phyloP scores from a whole-genome alignment of 495 filamentous ascomycete species.

The Jackrogersella multiformis region DNA sequence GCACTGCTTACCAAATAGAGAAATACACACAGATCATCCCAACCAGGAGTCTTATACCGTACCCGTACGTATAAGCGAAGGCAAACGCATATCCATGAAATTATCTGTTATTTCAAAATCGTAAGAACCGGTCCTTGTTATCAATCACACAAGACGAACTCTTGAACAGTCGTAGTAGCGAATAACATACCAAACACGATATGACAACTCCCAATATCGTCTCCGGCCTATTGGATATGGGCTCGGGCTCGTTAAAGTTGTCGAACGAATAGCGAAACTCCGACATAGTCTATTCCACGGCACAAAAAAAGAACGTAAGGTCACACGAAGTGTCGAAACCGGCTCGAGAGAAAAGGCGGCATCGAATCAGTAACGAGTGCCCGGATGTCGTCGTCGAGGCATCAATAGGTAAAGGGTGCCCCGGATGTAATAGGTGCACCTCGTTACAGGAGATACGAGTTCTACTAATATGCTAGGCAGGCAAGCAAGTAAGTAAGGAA shows the following conservation, averaged over 20 bases:
- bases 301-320: neutral
- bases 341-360: slow-evolving; percentile 2
- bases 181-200: slow-evolving; percentile 38
- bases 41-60: slow-evolving; percentile 38
- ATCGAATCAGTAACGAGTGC: slow-evolving; percentile 12
- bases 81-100: slow-evolving; percentile 45
- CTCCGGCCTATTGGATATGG: slow-evolving; percentile 34
- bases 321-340: slow-evolving; percentile 13
- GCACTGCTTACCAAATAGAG: slow-evolving; percentile 41
- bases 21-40: slow-evolving; percentile 49
- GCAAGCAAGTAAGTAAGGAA: neutral
- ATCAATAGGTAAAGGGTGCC: neutral
- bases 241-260: slow-evolving; percentile 42
- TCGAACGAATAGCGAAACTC: slow-evolving; percentile 33
- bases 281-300: slow-evolving; percentile 25
- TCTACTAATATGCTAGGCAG: neutral
- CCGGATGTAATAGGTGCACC: neutral
- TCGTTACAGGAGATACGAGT: neutral
- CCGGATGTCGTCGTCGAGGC: neutral
- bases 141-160: neutral
- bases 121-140: slow-evolving; percentile 4
- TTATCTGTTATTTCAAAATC: slow-evolving; percentile 10
- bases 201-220: slow-evolving; percentile 43
- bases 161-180: neutral
- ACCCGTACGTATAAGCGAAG: slow-evolving; percentile 45